phyloP scores from a whole-genome alignment of 345 rosid species.

The Brassica incana region DNA sequence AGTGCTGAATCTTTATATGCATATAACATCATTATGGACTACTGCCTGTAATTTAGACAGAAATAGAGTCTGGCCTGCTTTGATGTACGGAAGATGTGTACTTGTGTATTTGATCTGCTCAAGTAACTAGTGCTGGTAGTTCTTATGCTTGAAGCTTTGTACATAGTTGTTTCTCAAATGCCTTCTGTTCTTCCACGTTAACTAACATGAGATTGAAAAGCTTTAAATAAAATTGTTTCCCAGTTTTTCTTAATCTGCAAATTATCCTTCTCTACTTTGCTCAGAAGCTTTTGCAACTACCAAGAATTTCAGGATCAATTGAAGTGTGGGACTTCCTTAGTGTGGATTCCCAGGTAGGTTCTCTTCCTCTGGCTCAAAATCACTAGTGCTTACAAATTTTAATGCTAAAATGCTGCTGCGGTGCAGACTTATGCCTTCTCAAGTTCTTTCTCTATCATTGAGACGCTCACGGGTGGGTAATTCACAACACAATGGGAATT shows the following conservation, averaged over 20 bases:
- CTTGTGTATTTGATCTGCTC: background rate
- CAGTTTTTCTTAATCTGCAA: slow-evolving; percentile 16
- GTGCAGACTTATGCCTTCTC: slow-evolving; percentile 95
- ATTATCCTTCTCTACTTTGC: slow-evolving; percentile 28
- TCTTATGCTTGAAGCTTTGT: slow-evolving; percentile 17
- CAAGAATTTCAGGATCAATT: slow-evolving; percentile 87
- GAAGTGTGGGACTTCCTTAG: slow-evolving; percentile 98
- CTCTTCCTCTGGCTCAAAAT: slow-evolving; percentile 24
- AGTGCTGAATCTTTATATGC: background rate
- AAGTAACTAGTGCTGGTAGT: slow-evolving; percentile 20
- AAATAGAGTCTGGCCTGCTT: slow-evolving; percentile 12
- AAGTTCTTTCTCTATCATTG: slow-evolving; percentile 84
- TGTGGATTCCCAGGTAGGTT: slow-evolving; percentile 91
- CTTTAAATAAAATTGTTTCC: slow-evolving; percentile 12
- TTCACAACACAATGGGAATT: slow-evolving; percentile 16
- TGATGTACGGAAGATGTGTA: background rate
- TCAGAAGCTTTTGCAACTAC: slow-evolving; percentile 89
- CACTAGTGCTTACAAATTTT: slow-evolving; percentile 5
- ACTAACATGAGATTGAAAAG: slow-evolving; percentile 1
- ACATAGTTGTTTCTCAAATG: slow-evolving; percentile 4
- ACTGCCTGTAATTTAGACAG: background rate
- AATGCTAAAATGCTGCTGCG: slow-evolving; percentile 11
- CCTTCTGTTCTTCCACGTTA: slow-evolving; percentile 9
- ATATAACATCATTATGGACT: background rate
- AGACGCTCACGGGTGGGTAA: slow-evolving; percentile 78